These are phyloP conservation scores for Kentomonas sorsogonicus DNA, from an alignment of 208 protist species.

Conservation along the genomic window DNA sequence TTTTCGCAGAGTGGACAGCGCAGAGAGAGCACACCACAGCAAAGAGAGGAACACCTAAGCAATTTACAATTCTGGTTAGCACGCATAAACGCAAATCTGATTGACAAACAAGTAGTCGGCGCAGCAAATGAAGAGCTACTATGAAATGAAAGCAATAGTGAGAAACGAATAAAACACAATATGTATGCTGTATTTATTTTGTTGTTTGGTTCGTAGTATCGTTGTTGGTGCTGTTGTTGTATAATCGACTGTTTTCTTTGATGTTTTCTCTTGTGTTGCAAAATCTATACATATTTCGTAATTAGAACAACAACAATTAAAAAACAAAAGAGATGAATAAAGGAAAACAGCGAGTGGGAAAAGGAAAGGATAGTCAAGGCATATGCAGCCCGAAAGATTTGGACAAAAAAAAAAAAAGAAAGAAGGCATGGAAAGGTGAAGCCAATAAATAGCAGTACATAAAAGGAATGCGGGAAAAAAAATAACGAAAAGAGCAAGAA, in stretches of 20 bases:
- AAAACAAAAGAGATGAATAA: conserved; percentile 3
- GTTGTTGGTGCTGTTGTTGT: no score
- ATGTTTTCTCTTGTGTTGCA: neutral
- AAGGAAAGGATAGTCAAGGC: neutral
- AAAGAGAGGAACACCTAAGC: neutral
- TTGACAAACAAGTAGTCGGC: no score
- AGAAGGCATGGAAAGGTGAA: neutral
- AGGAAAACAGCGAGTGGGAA: neutral
- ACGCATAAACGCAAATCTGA: no score
- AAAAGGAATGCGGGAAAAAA: conserved; percentile 9
- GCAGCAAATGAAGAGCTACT: no score
- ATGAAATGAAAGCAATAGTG: no score
- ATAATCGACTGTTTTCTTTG: no score
- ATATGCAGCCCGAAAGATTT: neutral
- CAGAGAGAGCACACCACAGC: neutral
- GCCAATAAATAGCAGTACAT: neutral
- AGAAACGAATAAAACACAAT: no score
- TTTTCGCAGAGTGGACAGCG: neutral
- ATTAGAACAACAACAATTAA: neutral
- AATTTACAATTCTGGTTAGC: no score
- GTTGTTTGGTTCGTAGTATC: neutral
- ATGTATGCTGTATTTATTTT: neutral
- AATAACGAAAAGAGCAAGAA: conserved; percentile 2
- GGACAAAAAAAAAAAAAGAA: conserved; percentile 12
- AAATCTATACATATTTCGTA: neutral